Evolutionary conservation across 495 filamentous ascomycete genomes (phyloP), one percentile per base, ranked within the genome.

Genomic region (Hyaloscypha finlandica): DNA sequence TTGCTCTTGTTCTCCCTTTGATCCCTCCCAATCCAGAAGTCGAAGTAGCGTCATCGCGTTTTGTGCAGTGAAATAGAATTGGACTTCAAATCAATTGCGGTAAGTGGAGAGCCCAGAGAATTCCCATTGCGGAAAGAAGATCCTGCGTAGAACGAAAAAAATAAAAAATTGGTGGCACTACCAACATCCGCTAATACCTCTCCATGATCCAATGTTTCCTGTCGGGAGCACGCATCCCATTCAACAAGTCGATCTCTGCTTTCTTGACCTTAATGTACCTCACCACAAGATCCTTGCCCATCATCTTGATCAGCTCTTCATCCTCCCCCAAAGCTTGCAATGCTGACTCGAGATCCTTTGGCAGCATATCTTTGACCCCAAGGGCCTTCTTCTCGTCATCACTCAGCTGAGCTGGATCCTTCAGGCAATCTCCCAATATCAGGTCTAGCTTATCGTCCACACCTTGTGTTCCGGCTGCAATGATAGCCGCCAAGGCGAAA

Each of bases 401-500:
- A 1, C 74, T 80, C 66, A 92, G 68, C 52, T 65, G 73, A 2
- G 82, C 82, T 3, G 88, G 84, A 64, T 88, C 83, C 71, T 82
- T 79, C 58, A 71, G 73, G 74, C 88, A 91, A 67, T 93, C 86
- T 33, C 82, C 76, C 48, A 76, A 68, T 0, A 72, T 79, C 48
- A 92, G 71, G 33, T 77, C 68, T 59, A 78, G 74, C 11, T 77
- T 71, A 8, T 76, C 77, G 3, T 75, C 71, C 6, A 92, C 63
- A 0, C 92, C 93, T n/a, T 84, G 60, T 9, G 84, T 78, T 0
- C 93, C 93, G 0, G 85, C 87, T 0, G 82, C 82, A 3, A 96
- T 71, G 8, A 96, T 74, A 0, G 89, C 89, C 14, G 87, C 85
- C 3, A 90, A 67, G 3, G 84, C 88, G 0, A 93, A 75, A 71